Base-by-base conservation (phyloP, 345 rosid species). In the Eucalyptus coolabah region DNA sequence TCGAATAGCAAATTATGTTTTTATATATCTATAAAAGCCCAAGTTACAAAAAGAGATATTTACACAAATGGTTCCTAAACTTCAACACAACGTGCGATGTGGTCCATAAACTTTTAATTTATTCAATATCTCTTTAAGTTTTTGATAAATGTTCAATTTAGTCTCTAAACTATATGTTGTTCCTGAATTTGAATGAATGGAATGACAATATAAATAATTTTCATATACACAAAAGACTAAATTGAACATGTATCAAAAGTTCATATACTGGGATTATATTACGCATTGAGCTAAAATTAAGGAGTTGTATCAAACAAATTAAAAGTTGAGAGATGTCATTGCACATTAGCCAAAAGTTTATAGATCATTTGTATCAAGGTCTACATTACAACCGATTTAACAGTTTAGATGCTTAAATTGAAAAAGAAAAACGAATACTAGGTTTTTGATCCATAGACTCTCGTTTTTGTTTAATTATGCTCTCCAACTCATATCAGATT, bases 251-350 rank as follows among this genome's bases (percentile, higher is more conserved):
- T 59, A 59, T 4, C n/a, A 59, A 59, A 59, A 59, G 15, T 59
- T 26, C 3, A 26, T 10, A 6, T 11, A 5, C 3, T 3, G 0
- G 1, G 1, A 59, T 59, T 1, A 26, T 3, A 59, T 59, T 59
- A 4, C 15, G 1, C 7, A 26, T 59, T 26, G 4, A 2, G n/a
- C 67, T 59, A 59, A 12, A 59, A 28, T 59, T 12, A 2, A 26
- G 2, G 1, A 1, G 14, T 12, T 28, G 6, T 1, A 59, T 59
- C 3, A 1, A 59, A 12, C 2, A 59, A 59, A 59, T 59, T 59
- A 59, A 59, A 59, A 12, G 15, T 59, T 59, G 2, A 59, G 15
- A 28, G 6, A 59, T 10, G 15, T 1, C 16, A 59, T 3, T 59
- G 3, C 67, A 59, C n/a, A 26, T 26, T 59, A 7, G n/a, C 30